Conservation (phyloP, 108 stramenopile species). For the Aureococcus anophagefferens region DNA sequence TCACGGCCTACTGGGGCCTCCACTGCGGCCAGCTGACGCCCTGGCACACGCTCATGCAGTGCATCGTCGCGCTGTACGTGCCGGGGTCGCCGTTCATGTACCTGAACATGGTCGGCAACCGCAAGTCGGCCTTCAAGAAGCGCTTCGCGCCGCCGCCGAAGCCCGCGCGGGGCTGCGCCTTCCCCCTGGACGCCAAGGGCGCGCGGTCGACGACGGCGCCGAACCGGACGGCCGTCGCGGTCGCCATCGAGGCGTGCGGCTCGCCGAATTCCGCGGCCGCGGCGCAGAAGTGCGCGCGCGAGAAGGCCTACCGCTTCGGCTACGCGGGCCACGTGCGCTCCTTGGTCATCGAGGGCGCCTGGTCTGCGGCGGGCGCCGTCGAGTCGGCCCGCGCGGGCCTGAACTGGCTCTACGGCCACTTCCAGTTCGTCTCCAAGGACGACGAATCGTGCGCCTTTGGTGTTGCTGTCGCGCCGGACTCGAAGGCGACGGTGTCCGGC, state of each 20-base stretch:
- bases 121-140: conserved; percentile 80
- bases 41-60: conserved; percentile 15
- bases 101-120: conserved; percentile 81
- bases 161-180: conserved; percentile 74
- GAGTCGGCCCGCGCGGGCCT: conserved; percentile 79
- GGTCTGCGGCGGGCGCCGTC: conserved; percentile 69
- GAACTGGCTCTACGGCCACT: conserved; percentile 69
- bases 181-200: conserved; percentile 60
- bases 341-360: conserved; percentile 71
- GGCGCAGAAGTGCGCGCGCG: conserved; percentile 48
- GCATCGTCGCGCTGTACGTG: conserved; percentile 59
- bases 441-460: conserved; percentile 56
- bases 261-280: conserved; percentile 17
- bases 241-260: conserved; percentile 71
- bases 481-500: conserved; percentile 21
- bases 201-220: conserved; percentile 71
- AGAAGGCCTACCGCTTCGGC: conserved; percentile 65
- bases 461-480: conserved; percentile 71
- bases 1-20: conserved; percentile 34
- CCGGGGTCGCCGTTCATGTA: conserved; percentile 84
- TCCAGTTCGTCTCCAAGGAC: conserved; percentile 79
- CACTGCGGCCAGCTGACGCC: background rate
- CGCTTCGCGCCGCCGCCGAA: conserved; percentile 72
- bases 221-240: conserved; percentile 71
- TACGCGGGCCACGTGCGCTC: conserved; percentile 75